phyloP scores from a whole-genome alignment of 768 basidiomycete species.

The Tephrocybe rancida region DNA sequence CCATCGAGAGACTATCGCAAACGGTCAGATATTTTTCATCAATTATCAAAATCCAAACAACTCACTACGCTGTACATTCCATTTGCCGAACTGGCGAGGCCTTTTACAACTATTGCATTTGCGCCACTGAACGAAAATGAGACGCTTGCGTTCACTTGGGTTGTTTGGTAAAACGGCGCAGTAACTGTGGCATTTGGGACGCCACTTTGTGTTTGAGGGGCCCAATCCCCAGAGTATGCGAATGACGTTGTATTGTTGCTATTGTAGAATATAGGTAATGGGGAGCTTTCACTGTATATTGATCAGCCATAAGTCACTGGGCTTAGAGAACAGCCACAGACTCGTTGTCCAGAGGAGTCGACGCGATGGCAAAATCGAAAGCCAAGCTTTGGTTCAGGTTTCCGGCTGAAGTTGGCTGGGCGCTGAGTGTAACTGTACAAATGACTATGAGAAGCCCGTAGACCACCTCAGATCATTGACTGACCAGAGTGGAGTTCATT shows the following conservation, averaged over 20 bases:
- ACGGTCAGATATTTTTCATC: neutral
- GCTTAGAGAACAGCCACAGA: neutral
- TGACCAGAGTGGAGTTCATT: constrained; percentile 14
- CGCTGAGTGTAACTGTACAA: constrained; percentile 17
- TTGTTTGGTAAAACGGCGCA: constrained; percentile 15
- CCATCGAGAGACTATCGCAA: constrained; percentile 19
- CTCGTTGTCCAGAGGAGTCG: constrained; percentile 13
- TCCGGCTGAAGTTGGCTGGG: constrained; percentile 5
- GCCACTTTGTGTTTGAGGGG: constrained; percentile 8
- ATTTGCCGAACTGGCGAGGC: constrained; percentile 12
- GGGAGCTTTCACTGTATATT: constrained; percentile 13
- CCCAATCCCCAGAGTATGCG: constrained; percentile 16
- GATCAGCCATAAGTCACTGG: neutral
- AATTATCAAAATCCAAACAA: neutral
- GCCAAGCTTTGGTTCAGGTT: constrained; percentile 12
- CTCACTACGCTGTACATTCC: constrained; percentile 21
- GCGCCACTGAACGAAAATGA: constrained; percentile 20
- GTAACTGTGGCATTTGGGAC: constrained; percentile 19
- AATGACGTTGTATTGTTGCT: constrained; percentile 14
- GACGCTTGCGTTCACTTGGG: constrained; percentile 14
- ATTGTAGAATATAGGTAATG: constrained; percentile 18
- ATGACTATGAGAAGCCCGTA: neutral
- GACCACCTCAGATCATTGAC: neutral
- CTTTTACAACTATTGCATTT: constrained; percentile 18
- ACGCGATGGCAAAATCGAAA: constrained; percentile 13